Evolutionary conservation across 148 eudicot species (phyloP), one percentile per base, ranked within the genome.

Genomic region (Selenicereus undatus): DNA sequence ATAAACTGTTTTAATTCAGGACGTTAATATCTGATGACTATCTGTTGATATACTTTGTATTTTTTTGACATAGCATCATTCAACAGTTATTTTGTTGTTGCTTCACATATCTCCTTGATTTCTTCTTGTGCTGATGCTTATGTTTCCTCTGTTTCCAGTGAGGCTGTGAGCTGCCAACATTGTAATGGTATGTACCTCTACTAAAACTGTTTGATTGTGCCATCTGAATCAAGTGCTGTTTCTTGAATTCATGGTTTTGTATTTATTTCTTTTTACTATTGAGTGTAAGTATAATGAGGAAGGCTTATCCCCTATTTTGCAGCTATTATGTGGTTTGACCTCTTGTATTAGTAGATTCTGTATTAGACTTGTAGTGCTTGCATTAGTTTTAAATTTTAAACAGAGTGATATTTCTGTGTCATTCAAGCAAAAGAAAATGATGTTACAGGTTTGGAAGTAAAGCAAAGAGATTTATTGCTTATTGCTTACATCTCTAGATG

Each of bases 131-230:
- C 81, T 83, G 71, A 84, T 58, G 43, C 51, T 76, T 29, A 52
- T 48, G 16, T 75, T 78, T 58, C 78, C 35, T 56, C 74, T 66
- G 20, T 83, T 83, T 86, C 58, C 97, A 96, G 99, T 86, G 97
- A 96, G 78, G 98, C 99, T 77, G 94, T 92, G 84, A 86, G 89
- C 86, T 96, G 99, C 86, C 87, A 85, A 76, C 75, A 80, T 75
- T 96, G 99, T 81, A 79, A 87, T 81, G 99, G 99, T 96, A 94
- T 83, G 84, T 80, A 50, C 20, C 27, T 60, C 82, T 43, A 30
- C 82, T 43, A 30, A 48, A 66, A 26, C 5, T 68, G 8, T 27
- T 42, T 48, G 24, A 58, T 73, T 35, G 9, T 72, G 48, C n/a
- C 68, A 62, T 74, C 3, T 71, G 51, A 60, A 32, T 82, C 45